These are phyloP conservation scores for Blastobotrys attinorum DNA, from an alignment of 805 yeast genomes.

Conservation along the genomic window DNA sequence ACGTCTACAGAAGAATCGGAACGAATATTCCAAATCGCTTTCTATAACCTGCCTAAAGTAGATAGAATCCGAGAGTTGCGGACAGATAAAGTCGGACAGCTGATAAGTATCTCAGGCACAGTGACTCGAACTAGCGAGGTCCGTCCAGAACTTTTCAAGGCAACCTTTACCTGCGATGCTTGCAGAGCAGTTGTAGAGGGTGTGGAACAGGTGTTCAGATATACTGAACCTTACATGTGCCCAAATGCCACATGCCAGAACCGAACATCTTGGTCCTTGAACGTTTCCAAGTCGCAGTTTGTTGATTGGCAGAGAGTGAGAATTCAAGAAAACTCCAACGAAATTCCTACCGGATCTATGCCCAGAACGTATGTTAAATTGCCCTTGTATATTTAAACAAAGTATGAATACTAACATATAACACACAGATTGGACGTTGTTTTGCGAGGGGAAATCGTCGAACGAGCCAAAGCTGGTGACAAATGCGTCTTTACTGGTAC, in stretches of 20 bases:
- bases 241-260: slow-evolving; percentile 83
- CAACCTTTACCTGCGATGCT: slow-evolving; percentile 79
- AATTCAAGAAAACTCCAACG: slow-evolving; percentile 92
- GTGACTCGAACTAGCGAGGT: slow-evolving; percentile 95
- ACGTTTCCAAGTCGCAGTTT: slow-evolving; percentile 76
- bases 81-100: slow-evolving; percentile 79
- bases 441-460: slow-evolving; percentile 88
- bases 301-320: slow-evolving; percentile 96
- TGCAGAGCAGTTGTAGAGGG: slow-evolving; percentile 82
- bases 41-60: slow-evolving; percentile 74
- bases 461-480: slow-evolving; percentile 95
- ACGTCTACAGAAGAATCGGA: slow-evolving; percentile 43
- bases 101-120: slow-evolving; percentile 83
- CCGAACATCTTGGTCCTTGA: slow-evolving; percentile 76
- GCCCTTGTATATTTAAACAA: no score
- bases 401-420: no score
- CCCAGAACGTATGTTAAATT: no score
- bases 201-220: slow-evolving; percentile 86
- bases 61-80: slow-evolving; percentile 84
- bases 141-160: slow-evolving; percentile 85
- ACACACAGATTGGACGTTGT: slow-evolving; percentile 90
- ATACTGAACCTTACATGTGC: slow-evolving; percentile 91
- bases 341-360: slow-evolving; percentile 98
- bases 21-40: slow-evolving; percentile 79
- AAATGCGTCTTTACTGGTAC: slow-evolving; percentile 90